A percentile compares a stretch with the other conserved stretches of the same genome.
These are phyloP conservation scores for Russula earlei DNA, from an alignment of 768 basidiomycete genomes.

Conservation along the genomic window DNA sequence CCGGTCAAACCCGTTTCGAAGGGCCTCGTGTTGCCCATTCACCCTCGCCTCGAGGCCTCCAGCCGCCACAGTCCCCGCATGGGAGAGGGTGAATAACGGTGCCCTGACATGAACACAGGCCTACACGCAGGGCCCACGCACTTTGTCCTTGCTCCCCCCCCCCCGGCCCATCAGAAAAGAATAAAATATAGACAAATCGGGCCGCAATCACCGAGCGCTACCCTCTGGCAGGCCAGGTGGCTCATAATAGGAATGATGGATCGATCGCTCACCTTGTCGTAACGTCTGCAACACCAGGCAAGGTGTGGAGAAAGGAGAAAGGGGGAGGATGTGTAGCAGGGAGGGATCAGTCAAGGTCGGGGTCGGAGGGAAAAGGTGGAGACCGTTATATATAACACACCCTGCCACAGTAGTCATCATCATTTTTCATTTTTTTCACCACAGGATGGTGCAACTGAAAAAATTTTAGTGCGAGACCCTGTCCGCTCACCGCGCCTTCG, in stretches of 20 bases:
- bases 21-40: slow-evolving; percentile 11
- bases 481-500: neutral
- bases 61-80: neutral
- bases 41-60: slow-evolving; percentile 5
- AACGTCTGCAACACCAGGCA: neutral
- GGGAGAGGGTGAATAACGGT: neutral
- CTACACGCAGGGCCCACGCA: neutral
- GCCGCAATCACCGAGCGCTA: slow-evolving; percentile 14
- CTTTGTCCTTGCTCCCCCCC: slow-evolving; percentile 1
- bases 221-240: slow-evolving; percentile 7
- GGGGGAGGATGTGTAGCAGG: neutral
- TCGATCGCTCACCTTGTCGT: slow-evolving; percentile 9
- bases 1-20: slow-evolving; percentile 7
- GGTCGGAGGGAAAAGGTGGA: slow-evolving; percentile 9
- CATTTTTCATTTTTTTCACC: too few relatives aligned
- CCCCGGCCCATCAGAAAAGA: too few relatives aligned
- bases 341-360: slow-evolving; percentile 3
- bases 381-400: slow-evolving; percentile 2
- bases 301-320: neutral
- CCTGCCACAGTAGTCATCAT: slow-evolving; percentile 5
- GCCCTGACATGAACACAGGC: neutral
- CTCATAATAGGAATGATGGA: neutral
- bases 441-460: neutral
- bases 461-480: neutral
- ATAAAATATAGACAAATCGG: slow-evolving; percentile 7